Evolutionary conservation across 106 monocot species (phyloP).

Genomic region (Agapanthus africanus): DNA sequence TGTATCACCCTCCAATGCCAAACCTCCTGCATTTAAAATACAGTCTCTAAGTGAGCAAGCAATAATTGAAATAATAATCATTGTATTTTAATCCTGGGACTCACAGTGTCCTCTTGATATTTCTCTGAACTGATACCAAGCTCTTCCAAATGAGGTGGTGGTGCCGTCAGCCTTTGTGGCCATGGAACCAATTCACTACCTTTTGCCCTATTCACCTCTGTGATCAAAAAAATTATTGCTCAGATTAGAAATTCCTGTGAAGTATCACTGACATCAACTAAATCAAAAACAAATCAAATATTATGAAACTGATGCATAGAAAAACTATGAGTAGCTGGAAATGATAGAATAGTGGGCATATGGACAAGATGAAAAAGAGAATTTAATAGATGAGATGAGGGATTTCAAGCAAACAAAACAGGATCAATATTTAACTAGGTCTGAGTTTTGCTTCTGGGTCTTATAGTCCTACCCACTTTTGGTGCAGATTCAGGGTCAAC

Average conservation of each 20-base stretch:
- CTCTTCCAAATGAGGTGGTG: constrained; percentile 84
- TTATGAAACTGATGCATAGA: too few relatives aligned
- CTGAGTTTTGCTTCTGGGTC: too few relatives aligned
- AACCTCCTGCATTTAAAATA: constrained; percentile 43
- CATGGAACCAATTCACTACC: constrained; percentile 61
- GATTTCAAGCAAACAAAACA: too few relatives aligned
- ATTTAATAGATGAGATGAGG: too few relatives aligned
- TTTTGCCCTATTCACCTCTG: constrained; percentile 49
- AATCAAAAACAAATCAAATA: neutral
- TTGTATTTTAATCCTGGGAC: neutral
- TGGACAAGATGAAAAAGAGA: too few relatives aligned
- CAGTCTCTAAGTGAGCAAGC: neutral
- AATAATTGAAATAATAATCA: neutral
- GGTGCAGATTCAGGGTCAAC: too few relatives aligned
- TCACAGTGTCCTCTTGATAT: constrained; percentile 63
- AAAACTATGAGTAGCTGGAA: too few relatives aligned
- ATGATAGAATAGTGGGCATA: too few relatives aligned
- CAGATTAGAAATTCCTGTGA: neutral
- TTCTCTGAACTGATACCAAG: constrained; percentile 45
- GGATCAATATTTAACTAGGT: too few relatives aligned
- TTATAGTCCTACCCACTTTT: too few relatives aligned
- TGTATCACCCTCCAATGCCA: constrained; percentile 63
- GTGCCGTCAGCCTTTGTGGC: constrained; percentile 64
- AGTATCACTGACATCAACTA: neutral
- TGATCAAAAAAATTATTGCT: neutral